Base-by-base conservation (phyloP, 176 grass and related monocot genomes). In the Bromus sterilis region DNA sequence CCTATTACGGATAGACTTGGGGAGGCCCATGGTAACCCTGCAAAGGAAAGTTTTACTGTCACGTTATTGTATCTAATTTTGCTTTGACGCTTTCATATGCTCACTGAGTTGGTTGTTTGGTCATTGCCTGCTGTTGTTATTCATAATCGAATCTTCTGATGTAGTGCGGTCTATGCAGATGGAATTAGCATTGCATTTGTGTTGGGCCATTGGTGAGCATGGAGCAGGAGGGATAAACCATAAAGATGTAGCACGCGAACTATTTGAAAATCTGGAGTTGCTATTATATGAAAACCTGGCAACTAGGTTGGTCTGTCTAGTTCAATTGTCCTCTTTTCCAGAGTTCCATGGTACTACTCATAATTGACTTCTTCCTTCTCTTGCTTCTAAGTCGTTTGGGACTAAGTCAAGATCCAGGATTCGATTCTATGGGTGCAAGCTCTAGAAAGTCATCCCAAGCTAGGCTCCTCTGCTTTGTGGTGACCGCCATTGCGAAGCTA, bases 191-290 rank as follows among this genome's bases (percentile, higher is more conserved):
- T 71, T 99, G 74, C 89, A 95, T 91, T 82, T 99, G 78, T 99
- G 96, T 77, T 95, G 96, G 93, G 96, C 93, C 74, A 90, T 99
- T 75, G 93, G 93, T 48, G 96, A 99, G 78, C 90, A 95, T 79
- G 93, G 89, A 82, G 91, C 91, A 28, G 96, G 96, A 82, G 96
- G 93, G 26, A 74, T 71, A 85, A 77, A 84, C 44, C 64, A 81
- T 89, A 95, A 91, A 72, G 96, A 99, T 88, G 91, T 93, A 25
- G 96, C 93, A 79, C 96, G 89, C 16, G 96, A 91, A 69, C 77
- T 93, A 66, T 99, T 93, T 88, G 96, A 95, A 83, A 99, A 84
- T 80, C 82, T 99, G 82, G 93, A 99, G 80, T 83, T 91, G 74
- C 83, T 99, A 59, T 32, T 99, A 57, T 95, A 99, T 60, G 93